Percentiles rank a stretch among this genome's conserved stretches.
These are phyloP conservation scores for Mariannaea sp. DNA, from an alignment of 2,329 filamentous ascomycete genomes.

Conservation along the genomic window DNA sequence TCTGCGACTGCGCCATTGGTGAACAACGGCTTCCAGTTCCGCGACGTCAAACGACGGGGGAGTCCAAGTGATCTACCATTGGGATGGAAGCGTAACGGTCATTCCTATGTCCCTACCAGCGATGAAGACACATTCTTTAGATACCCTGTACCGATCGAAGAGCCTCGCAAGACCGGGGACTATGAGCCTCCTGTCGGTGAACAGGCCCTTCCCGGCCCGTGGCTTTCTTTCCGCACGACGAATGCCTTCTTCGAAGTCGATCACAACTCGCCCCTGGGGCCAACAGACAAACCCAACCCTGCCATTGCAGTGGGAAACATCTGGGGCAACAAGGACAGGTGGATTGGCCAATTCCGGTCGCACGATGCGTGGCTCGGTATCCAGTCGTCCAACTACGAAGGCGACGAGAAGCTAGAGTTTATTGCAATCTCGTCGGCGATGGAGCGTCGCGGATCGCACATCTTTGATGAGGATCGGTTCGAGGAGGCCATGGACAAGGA, in stretches of 20 bases:
- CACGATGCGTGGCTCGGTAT: conserved; percentile 53
- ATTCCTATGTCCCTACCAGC: conserved; percentile 47
- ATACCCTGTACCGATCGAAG: conserved; percentile 49
- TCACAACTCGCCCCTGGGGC: conserved; percentile 43
- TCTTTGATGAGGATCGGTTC: conserved; percentile 47
- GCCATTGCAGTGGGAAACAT: conserved; percentile 51
- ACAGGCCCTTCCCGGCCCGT: conserved; percentile 43
- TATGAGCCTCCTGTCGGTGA: conserved; percentile 41
- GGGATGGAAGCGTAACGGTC: conserved; percentile 47
- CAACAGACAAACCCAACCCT: conserved; percentile 44
- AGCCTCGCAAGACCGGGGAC: conserved; percentile 37
- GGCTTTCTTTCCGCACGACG: conserved; percentile 48
- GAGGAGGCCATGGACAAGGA: conserved; percentile 49
- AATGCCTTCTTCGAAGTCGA: conserved; percentile 49
- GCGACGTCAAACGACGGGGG: conserved; percentile 45
- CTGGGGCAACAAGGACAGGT: conserved; percentile 43
- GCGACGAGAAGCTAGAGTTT: conserved; percentile 51
- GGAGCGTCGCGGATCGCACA: conserved; percentile 49
- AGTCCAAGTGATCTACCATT: conserved; percentile 42
- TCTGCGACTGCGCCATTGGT: conserved; percentile 41
- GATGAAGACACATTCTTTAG: conserved; percentile 47
- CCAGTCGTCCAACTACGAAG: conserved; percentile 52
- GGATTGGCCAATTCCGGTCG: conserved; percentile 50
- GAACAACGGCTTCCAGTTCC: conserved; percentile 47
- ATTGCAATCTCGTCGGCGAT: conserved; percentile 48